Conservation (phyloP, 805 yeast genomes). For the Schizosaccharomyces cryophilus region DNA sequence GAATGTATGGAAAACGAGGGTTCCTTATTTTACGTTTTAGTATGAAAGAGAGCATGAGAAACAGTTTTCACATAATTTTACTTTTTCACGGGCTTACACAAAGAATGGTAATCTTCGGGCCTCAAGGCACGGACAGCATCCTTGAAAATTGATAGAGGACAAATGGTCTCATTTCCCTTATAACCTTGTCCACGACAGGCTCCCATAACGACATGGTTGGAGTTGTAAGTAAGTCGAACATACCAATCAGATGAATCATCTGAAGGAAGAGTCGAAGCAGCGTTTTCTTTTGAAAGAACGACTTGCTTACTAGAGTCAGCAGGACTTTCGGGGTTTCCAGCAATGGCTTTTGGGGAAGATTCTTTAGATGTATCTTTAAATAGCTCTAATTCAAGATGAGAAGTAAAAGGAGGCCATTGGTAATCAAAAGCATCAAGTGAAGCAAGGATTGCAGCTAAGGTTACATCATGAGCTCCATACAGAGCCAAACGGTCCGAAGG, state of each 20-base stretch:
- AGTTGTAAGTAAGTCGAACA: conserved; percentile 8
- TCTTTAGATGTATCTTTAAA: conserved; percentile 3
- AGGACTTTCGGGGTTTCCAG: too few species aligned
- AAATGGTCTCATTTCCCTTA: background rate
- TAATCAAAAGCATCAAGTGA: conserved; percentile 8
- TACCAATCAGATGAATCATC: conserved; percentile 1
- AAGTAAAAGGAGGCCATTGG: conserved; percentile 10
- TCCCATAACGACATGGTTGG: conserved; percentile 7
- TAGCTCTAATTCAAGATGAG: conserved; percentile 8
- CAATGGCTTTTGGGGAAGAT: background rate
- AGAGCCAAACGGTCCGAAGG: conserved; percentile 5
- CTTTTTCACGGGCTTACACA: background rate
- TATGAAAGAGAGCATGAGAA: too few species aligned
- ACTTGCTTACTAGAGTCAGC: too few species aligned
- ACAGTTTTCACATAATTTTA: background rate
- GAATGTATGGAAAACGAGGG: too few species aligned
- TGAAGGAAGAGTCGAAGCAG: background rate
- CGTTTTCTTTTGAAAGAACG: background rate
- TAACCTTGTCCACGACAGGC: conserved; percentile 5
- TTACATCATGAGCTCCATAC: conserved; percentile 10
- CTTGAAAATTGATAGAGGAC: background rate
- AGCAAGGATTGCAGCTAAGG: conserved; percentile 8
- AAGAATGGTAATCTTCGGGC: background rate
- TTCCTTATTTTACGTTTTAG: too few species aligned
- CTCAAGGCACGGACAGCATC: background rate